These are phyloP conservation scores for Tremellales sp. DNA, from an alignment of 1,284 basidiomycete species.

Conservation along the genomic window DNA sequence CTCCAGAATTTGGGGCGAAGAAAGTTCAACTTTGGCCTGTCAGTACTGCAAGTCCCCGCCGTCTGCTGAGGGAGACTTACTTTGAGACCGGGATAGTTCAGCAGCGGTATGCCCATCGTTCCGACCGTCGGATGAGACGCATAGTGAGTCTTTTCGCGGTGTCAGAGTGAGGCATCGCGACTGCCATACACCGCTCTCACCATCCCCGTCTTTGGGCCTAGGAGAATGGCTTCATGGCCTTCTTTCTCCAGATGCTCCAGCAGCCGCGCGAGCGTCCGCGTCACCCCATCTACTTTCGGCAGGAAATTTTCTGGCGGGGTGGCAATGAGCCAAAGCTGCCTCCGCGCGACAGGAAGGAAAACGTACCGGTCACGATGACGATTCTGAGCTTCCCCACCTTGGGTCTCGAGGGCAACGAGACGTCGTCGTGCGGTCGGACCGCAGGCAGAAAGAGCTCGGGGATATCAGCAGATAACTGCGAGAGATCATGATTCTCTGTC, in stretches of 20 bases:
- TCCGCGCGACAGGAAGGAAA: not conserved
- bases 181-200: slow-evolving; percentile 26
- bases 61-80: slow-evolving; percentile 6
- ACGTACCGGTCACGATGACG: slow-evolving; percentile 46
- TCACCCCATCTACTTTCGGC: slow-evolving; percentile 58
- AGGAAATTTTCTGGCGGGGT: slow-evolving; percentile 54
- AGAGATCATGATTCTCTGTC: no score
- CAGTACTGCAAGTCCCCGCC: not conserved
- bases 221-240: slow-evolving; percentile 56
- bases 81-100: slow-evolving; percentile 56
- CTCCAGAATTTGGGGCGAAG: slow-evolving; percentile 55
- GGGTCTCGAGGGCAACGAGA: no score
- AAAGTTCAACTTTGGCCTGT: slow-evolving; percentile 52
- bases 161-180: not conserved
- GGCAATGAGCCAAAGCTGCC: not conserved
- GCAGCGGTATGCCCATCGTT: slow-evolving; percentile 55
- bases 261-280: slow-evolving; percentile 55
- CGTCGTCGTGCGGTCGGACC: no score
- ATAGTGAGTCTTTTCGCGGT: slow-evolving; percentile 46
- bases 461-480: no score
- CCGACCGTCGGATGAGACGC: slow-evolving; percentile 56
- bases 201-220: slow-evolving; percentile 55
- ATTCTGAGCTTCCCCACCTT: no score
- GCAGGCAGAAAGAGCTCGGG: no score
- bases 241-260: slow-evolving; percentile 55